Percentiles rank a stretch among this genome's conserved stretches.
These are phyloP conservation scores for Wilcoxina mikolae DNA, from an alignment of 495 filamentous ascomycete species.

Conservation along the genomic window DNA sequence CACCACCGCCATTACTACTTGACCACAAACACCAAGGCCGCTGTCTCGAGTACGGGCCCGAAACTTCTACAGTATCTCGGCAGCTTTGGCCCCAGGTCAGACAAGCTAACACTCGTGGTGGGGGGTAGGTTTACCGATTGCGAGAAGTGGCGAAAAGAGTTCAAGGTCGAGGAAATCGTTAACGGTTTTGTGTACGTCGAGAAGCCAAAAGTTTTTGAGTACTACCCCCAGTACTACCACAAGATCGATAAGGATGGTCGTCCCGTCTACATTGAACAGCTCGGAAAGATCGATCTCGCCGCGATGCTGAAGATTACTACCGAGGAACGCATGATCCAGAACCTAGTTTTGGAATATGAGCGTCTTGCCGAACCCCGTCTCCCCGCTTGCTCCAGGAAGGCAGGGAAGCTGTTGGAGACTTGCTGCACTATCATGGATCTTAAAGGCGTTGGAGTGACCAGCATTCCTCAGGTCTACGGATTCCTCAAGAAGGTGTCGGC, in stretches of 20 bases:
- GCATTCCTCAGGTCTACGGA: constrained; percentile 56
- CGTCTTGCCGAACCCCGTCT: constrained; percentile 81
- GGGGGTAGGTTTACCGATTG: constrained; percentile 66
- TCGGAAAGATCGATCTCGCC: constrained; percentile 77
- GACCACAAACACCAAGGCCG: too few relatives aligned
- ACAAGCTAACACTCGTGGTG: neutral
- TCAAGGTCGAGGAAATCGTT: constrained; percentile 64
- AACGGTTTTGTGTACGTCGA: constrained; percentile 72
- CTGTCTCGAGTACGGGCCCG: neutral
- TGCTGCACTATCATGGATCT: constrained; percentile 95
- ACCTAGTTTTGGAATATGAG: constrained; percentile 92
- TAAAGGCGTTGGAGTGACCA: constrained; percentile 74
- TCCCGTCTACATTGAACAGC: constrained; percentile 88
- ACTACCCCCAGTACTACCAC: constrained; percentile 97
- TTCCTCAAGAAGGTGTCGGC: constrained; percentile 52
- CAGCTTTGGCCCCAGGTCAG: neutral
- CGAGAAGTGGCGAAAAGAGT: constrained; percentile 81
- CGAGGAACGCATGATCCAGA: constrained; percentile 79
- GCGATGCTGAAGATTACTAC: constrained; percentile 88
- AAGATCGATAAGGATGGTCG: constrained; percentile 97
- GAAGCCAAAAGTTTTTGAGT: constrained; percentile 72
- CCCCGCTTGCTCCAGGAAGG: constrained; percentile 85
- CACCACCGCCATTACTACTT: neutral
- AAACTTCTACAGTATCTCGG: neutral
- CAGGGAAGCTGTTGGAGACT: constrained; percentile 76